Evolutionary conservation across 208 protist species (phyloP), one percentile per base, ranked within the genome.

Genomic region (Leptomonas seymouri): DNA sequence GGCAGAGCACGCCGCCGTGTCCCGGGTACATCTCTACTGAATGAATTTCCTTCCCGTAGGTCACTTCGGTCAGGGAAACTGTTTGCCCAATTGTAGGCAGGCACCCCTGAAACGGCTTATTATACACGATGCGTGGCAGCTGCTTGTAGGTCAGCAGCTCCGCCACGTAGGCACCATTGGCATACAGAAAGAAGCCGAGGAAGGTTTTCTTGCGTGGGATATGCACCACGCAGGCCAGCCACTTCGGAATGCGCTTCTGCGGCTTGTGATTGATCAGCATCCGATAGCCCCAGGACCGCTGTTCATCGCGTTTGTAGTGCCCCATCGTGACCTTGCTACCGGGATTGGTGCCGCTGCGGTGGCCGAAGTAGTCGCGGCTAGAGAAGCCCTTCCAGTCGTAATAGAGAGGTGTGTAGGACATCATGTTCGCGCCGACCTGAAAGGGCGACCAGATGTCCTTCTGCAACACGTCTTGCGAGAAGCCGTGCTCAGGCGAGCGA

Each of bases 61-160:
- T 95, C 62, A 97, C 88, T 80, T 95, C 87, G 49, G 83, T 86
- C 25, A 97, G 78, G 25, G 89, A 65, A 9, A 97, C 89, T 2
- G 93, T 94, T 69, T 97, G 93, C 12, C 93, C 93, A 81, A 97
- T 85, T 9, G 93, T 97, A 0, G 93, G 93, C 74, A 97, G 62
- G 59, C 84, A 93, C 16, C 85, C 87, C 67, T 94, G 87, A 68
- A 93, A 94, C 9, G 82, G 66, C 54, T 93, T 93, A 81, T 97
- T 97, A 79, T 97, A 97, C 31, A 85, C 71, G 23, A 97, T 83
- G 30, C 93, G 90, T 6, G 93, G 93, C n/a, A 97, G 82, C 74
- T 97, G 93, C 75, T 97, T 97, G 85, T 97, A 97, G 7, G 89
- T 93, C 28, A 97, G 84, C 55, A 97, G 82, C 81, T 97, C 93